Evolutionary conservation across 169 alveolate genomes (phyloP).

Genomic region (Eimeria sp.): DNA sequence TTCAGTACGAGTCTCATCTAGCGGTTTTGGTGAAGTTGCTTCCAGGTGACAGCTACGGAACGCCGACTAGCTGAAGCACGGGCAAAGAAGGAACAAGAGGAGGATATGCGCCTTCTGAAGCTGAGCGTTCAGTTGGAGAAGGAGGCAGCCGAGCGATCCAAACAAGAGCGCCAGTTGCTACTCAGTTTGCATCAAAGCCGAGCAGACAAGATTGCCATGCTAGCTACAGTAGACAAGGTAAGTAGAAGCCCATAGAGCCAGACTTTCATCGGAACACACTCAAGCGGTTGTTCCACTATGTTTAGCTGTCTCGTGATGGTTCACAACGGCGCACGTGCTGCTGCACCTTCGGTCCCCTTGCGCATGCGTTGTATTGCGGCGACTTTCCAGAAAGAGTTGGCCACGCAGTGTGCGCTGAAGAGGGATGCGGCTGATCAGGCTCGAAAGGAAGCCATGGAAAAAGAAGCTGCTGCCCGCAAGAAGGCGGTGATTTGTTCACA

Average conservation of each 20-base stretch:
- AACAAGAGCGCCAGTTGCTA: slow-evolving; percentile 37
- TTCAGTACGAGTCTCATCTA: background rate
- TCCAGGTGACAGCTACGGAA: slow-evolving; percentile 71
- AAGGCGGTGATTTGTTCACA: slow-evolving; percentile 46
- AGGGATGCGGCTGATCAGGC: slow-evolving; percentile 61
- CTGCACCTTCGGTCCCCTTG: background rate
- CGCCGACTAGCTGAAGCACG: slow-evolving; percentile 69
- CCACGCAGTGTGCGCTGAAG: slow-evolving; percentile 62
- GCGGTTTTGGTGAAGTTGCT: background rate
- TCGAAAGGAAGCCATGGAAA: slow-evolving; percentile 49
- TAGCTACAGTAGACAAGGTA: slow-evolving; percentile 67
- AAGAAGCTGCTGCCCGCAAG: slow-evolving; percentile 43
- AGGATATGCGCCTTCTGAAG: slow-evolving; percentile 60
- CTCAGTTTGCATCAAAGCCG: slow-evolving; percentile 60
- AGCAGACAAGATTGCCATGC: slow-evolving; percentile 69
- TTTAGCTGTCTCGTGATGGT: background rate
- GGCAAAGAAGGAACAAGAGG: slow-evolving; percentile 70
- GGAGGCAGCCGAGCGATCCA: slow-evolving; percentile 66
- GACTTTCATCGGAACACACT: background rate
- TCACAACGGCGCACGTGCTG: slow-evolving; percentile 2
- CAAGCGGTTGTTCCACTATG: background rate
- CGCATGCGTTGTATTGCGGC: background rate
- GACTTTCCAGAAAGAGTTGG: slow-evolving; percentile 38
- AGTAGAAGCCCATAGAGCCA: background rate
- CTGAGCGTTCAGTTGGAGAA: slow-evolving; percentile 55